Percentiles rank a stretch among this genome's conserved stretches.
Conservation (phyloP, 108 stramenopile genomes). For the Parmales sp. region DNA sequence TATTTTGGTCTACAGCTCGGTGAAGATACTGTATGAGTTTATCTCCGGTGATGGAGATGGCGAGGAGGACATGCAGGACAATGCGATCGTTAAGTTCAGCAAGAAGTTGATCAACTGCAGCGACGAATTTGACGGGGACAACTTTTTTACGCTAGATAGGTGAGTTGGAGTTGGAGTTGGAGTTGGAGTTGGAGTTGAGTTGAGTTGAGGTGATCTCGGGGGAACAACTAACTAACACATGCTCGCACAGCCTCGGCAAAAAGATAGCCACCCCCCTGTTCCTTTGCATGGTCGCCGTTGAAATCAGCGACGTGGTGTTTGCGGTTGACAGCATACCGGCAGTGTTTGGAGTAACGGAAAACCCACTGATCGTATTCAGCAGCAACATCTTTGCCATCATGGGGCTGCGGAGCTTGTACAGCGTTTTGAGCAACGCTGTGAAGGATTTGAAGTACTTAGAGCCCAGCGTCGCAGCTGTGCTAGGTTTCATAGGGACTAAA, state of each 20-base stretch:
- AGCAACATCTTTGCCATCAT: conserved; percentile 95
- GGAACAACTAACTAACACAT: no score
- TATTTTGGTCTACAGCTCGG: conserved; percentile 64
- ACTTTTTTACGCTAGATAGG: conserved; percentile 77
- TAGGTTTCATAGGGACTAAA: conserved; percentile 83
- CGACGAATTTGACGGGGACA: conserved; percentile 69
- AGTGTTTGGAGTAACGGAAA: conserved; percentile 88
- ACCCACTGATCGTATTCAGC: conserved; percentile 83
- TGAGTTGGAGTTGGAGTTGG: no score
- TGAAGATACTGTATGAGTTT: conserved; percentile 49
- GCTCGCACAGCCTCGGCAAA: conserved; percentile 52
- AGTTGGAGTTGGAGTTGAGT: no score
- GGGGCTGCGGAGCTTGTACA: conserved; percentile 85
- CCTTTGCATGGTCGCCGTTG: conserved; percentile 83
- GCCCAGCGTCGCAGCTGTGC: conserved; percentile 79
- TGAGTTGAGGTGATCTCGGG: no score
- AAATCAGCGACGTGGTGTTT: conserved; percentile 90
- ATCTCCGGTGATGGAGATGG: conserved; percentile 42
- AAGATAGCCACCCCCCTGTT: conserved; percentile 80
- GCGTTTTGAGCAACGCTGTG: conserved; percentile 79
- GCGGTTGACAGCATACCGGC: conserved; percentile 93
- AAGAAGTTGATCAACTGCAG: conserved; percentile 52
- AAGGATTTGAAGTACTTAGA: conserved; percentile 81
- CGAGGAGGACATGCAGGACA: conserved; percentile 65
- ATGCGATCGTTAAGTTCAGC: conserved; percentile 53